These are phyloP conservation scores for Microcyclospora pomicola DNA, from an alignment of 2,329 filamentous ascomycete species.

Conservation along the genomic window DNA sequence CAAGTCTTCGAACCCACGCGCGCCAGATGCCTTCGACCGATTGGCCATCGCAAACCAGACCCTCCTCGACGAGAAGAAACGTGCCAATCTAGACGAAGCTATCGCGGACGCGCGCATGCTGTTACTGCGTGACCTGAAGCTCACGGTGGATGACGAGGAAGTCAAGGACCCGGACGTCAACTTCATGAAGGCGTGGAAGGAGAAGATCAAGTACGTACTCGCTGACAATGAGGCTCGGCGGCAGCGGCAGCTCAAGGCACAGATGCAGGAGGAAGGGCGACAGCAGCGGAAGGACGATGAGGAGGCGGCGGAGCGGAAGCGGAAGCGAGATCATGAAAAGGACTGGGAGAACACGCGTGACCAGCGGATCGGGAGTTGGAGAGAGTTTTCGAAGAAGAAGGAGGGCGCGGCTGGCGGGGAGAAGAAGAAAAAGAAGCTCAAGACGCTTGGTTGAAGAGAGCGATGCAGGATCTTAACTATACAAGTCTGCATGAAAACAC, in stretches of 20 bases:
- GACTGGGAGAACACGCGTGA: conserved; percentile 92
- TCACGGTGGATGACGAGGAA: conserved; percentile 78
- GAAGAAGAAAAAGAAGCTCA: conserved; percentile 40
- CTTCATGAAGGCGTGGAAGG: conserved; percentile 74
- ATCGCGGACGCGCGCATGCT: conserved; percentile 94
- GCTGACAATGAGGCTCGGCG: conserved; percentile 83
- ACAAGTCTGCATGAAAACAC: no score
- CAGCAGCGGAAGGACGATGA: conserved; percentile 77
- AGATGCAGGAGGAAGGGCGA: conserved; percentile 91
- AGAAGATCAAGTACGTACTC: conserved; percentile 79
- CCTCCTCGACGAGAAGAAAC: conserved; percentile 87
- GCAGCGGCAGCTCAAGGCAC: conserved; percentile 73
- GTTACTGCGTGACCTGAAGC: conserved; percentile 85
- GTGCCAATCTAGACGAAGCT: conserved; percentile 74
- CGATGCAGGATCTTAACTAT: background rate
- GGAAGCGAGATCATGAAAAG: conserved; percentile 72
- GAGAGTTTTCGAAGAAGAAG: conserved; percentile 64
- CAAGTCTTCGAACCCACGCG: conserved; percentile 81
- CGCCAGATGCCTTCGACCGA: conserved; percentile 91
- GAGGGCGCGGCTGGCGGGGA: conserved; percentile 25
- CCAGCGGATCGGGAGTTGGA: conserved; percentile 84
- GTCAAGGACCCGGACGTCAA: conserved; percentile 56
- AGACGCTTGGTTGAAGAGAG: conserved; percentile 33
- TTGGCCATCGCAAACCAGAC: conserved; percentile 88
- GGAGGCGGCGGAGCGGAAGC: conserved; percentile 52